phyloP scores from a whole-genome alignment of 192 early-diverging fungal genomes.

The Coemansia nantahalensis region DNA sequence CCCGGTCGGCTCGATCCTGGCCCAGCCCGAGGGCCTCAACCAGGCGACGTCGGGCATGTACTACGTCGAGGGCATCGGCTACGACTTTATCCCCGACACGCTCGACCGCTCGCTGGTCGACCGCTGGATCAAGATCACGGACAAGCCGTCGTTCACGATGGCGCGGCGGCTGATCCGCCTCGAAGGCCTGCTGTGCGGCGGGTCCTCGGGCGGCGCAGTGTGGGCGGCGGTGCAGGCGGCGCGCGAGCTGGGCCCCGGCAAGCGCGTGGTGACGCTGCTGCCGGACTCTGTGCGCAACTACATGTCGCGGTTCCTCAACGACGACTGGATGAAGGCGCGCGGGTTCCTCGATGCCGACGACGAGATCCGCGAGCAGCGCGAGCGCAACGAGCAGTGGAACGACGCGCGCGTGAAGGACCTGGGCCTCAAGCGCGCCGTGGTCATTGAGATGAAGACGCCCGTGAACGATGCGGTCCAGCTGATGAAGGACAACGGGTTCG shows the following conservation, averaged over 20 bases:
- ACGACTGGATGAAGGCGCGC: conserved; percentile 92
- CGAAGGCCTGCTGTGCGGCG: conserved; percentile 95
- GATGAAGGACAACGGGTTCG: conserved; percentile 87
- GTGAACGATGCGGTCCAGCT: conserved; percentile 80
- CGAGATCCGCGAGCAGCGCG: conserved; percentile 58
- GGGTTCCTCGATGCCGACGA: conserved; percentile 80
- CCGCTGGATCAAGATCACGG: conserved; percentile 94
- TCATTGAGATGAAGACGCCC: conserved; percentile 72
- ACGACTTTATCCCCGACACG: conserved; percentile 97
- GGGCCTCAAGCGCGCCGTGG: conserved; percentile 79
- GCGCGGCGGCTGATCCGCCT: conserved; percentile 93
- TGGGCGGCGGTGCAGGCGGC: conserved; percentile 83
- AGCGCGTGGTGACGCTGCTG: conserved; percentile 92
- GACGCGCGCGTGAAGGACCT: conserved; percentile 84
- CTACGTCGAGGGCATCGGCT: conserved; percentile 98
- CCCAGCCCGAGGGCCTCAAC: conserved; percentile 82
- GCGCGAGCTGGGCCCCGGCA: conserved; percentile 78
- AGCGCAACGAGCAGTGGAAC: conserved; percentile 69
- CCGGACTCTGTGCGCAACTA: conserved; percentile 99
- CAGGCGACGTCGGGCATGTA: conserved; percentile 61
- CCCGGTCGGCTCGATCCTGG: conserved; percentile 93
- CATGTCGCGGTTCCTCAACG: conserved; percentile 99
- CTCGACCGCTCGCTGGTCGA: conserved; percentile 84
- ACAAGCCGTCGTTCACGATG: conserved; percentile 95
- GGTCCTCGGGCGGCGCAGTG: conserved; percentile 92